Conservation (phyloP, 257 asterid genomes). For the Solanum pinnatisectum region DNA sequence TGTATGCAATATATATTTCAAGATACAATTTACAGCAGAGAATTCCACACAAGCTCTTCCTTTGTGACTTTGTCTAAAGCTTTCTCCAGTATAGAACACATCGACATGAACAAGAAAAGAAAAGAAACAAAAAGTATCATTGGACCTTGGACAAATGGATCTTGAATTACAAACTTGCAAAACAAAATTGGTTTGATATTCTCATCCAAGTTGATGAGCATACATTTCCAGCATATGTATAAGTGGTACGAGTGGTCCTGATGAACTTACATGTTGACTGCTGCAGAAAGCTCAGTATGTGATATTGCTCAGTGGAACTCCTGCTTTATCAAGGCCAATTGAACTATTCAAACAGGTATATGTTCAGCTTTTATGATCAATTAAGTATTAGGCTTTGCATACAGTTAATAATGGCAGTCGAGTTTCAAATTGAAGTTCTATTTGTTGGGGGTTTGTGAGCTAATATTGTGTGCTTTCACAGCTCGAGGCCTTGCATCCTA, state of each 20-base stretch:
- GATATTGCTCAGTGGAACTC: conserved; percentile 93
- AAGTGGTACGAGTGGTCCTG: not conserved
- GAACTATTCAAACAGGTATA: conserved; percentile 85
- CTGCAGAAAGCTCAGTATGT: conserved; percentile 69
- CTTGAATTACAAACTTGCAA: not conserved
- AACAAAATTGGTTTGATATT: not conserved
- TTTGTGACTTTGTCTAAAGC: not conserved
- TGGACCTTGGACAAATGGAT: not conserved
- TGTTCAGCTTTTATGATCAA: conserved; percentile 2
- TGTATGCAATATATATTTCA: not conserved
- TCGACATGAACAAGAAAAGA: not conserved
- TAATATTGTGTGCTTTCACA: conserved; percentile 19
- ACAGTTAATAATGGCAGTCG: not conserved
- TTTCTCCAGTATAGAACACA: not conserved
- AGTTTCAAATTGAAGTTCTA: not conserved
- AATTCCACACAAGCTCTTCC: not conserved
- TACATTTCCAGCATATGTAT: not conserved
- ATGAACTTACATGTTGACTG: conserved; percentile 5
- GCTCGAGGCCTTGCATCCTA: conserved; percentile 90
- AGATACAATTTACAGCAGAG: not conserved
- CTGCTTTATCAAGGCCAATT: conserved; percentile 91
- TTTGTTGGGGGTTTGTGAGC: not conserved
- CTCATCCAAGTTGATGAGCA: not conserved
- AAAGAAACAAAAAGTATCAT: not conserved
- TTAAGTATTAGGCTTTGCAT: conserved; percentile 1